A percentile compares a stretch with the other conserved stretches of the same genome.
These are phyloP conservation scores for Echinochloa phyllopogon DNA, from an alignment of 176 grass and related monocot genomes.

Conservation along the genomic window DNA sequence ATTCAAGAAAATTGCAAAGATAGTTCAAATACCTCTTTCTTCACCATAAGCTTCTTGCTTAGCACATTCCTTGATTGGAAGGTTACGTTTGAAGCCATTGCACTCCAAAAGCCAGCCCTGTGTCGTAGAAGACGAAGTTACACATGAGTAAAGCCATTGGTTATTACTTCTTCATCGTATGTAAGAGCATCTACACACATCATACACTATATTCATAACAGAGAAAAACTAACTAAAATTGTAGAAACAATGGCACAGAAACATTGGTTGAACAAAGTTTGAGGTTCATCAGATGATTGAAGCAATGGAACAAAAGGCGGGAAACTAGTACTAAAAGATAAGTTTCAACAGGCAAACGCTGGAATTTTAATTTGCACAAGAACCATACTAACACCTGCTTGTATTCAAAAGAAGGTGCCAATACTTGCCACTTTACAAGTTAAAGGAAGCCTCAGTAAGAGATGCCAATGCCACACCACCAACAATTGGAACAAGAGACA, in stretches of 20 bases:
- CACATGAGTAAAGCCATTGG: neutral
- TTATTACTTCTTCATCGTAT: neutral
- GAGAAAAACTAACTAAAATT: slow-evolving; percentile 14
- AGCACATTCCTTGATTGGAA: slow-evolving; percentile 96
- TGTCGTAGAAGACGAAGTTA: neutral
- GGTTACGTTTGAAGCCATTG: slow-evolving; percentile 94
- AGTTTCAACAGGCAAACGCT: slow-evolving; percentile 8
- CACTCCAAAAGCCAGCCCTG: slow-evolving; percentile 94
- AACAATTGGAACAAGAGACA: slow-evolving; percentile 89
- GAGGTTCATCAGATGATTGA: neutral
- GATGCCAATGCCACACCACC: slow-evolving; percentile 94
- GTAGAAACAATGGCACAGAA: neutral
- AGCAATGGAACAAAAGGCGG: slow-evolving; percentile 8
- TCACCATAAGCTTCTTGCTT: slow-evolving; percentile 99
- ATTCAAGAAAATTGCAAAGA: slow-evolving; percentile 16
- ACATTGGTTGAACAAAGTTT: neutral
- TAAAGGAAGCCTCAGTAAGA: slow-evolving; percentile 95
- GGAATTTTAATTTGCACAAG: slow-evolving; percentile 23
- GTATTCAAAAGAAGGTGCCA: neutral
- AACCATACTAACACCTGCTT: slow-evolving; percentile 7
- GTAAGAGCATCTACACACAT: neutral
- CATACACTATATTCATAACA: neutral
- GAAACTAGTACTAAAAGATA: slow-evolving; percentile 1
- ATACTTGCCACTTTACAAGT: slow-evolving; percentile 82
- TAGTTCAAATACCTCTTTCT: slow-evolving; percentile 74